phyloP scores from a whole-genome alignment of 2,329 filamentous ascomycete genomes.

The Sphaerulina populicola region DNA sequence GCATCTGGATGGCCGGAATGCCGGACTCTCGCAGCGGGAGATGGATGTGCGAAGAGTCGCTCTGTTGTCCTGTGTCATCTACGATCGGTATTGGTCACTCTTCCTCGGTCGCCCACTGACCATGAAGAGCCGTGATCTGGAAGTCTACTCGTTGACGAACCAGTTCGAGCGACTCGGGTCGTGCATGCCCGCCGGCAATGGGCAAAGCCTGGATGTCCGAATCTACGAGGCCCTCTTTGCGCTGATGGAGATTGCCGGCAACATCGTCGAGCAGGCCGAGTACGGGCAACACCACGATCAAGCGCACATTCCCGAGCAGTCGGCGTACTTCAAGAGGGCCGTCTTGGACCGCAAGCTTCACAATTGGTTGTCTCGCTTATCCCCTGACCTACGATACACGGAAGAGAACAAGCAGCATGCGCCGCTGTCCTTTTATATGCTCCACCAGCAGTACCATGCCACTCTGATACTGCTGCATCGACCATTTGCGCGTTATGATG shows the following conservation, averaged over 20 bases:
- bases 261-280: conserved; percentile 24
- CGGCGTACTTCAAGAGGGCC: conserved; percentile 25
- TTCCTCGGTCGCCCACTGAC: conserved; percentile 25
- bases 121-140: conserved; percentile 24
- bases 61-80: conserved; percentile 25
- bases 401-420: conserved; percentile 21
- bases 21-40: conserved; percentile 21
- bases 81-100: conserved; percentile 25
- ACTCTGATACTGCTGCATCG: conserved; percentile 23
- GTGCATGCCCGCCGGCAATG: conserved; percentile 21
- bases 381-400: conserved; percentile 22
- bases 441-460: conserved; percentile 25
- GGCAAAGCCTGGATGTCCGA: conserved; percentile 21
- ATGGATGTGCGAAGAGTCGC: conserved; percentile 24
- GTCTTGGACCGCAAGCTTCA: conserved; percentile 23
- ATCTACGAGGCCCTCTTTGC: conserved; percentile 26
- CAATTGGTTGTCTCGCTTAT: conserved; percentile 20
- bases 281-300: conserved; percentile 16
- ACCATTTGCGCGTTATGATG: conserved; percentile 25
- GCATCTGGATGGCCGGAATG: conserved; percentile 24
- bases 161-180: conserved; percentile 24
- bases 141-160: conserved; percentile 22
- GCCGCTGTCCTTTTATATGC: conserved; percentile 22
- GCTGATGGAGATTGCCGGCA: conserved; percentile 26
- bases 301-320: conserved; percentile 18